A percentile compares a stretch with the other conserved stretches of the same genome.
phyloP scores from a whole-genome alignment of 2,329 filamentous ascomycete genomes.

The Laburnicola sp. region DNA sequence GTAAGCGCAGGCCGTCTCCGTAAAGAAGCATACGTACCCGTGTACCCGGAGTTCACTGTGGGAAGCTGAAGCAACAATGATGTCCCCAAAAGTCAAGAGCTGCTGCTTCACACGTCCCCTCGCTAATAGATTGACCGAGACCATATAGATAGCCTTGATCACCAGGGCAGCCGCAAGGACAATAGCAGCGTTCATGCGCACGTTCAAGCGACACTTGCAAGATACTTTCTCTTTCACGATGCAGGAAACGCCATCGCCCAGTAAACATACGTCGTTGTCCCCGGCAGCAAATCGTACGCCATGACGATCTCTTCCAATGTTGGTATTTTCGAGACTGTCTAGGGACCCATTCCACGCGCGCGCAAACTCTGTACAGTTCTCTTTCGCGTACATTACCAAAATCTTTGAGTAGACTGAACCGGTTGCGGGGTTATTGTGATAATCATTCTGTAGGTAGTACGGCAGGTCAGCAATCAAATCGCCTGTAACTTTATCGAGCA shows the following conservation, averaged over 20 bases:
- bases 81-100: slow-evolving; percentile 36
- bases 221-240: slow-evolving; percentile 7
- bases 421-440: slow-evolving; percentile 1
- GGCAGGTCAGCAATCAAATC: too few relatives aligned
- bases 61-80: slow-evolving; percentile 34
- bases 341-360: slow-evolving; percentile 13
- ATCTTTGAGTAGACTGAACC: slow-evolving; percentile 19
- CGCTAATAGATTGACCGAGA: slow-evolving; percentile 26
- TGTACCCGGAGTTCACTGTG: slow-evolving; percentile 32
- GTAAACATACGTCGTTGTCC: too few relatives aligned
- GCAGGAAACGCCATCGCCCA: slow-evolving; percentile 13
- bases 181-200: slow-evolving; percentile 37
- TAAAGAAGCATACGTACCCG: slow-evolving; percentile 15
- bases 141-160: slow-evolving; percentile 37
- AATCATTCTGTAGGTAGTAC: background rate
- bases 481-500: too few relatives aligned
- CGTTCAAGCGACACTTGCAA: slow-evolving; percentile 30
- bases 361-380: slow-evolving; percentile 18
- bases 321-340: background rate
- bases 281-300: too few relatives aligned
- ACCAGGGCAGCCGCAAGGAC: slow-evolving; percentile 27
- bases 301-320: too few relatives aligned
- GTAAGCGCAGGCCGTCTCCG: background rate
- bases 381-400: slow-evolving; percentile 18
- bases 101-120: slow-evolving; percentile 34